Percentiles rank a stretch among this genome's conserved stretches.
phyloP scores from a whole-genome alignment of 495 filamentous ascomycete species.

The Penicillium silybi region DNA sequence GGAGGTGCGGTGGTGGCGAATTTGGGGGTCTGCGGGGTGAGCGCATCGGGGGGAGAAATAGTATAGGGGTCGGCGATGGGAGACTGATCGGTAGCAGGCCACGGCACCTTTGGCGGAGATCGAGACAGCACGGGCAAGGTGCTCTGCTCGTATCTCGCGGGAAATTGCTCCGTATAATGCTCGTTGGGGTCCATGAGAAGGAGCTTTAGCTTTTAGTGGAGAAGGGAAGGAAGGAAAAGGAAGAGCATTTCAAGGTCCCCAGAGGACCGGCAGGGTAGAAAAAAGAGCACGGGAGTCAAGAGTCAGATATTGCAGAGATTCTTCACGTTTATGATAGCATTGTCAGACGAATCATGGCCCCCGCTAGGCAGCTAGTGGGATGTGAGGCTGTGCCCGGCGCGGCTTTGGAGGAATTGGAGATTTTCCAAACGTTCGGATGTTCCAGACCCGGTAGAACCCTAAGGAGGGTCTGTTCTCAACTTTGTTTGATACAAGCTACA shows the following conservation, averaged over 20 bases:
- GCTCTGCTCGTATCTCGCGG: slow-evolving; percentile 20
- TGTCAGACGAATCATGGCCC: slow-evolving; percentile 7
- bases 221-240: slow-evolving; percentile 7
- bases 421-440: background rate
- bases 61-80: slow-evolving; percentile 14
- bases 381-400: slow-evolving; percentile 6
- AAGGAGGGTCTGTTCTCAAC: slow-evolving; percentile 6
- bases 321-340: slow-evolving; percentile 14
- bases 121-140: slow-evolving; percentile 26
- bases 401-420: background rate
- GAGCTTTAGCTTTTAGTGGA: background rate
- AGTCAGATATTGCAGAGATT: slow-evolving; percentile 1
- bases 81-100: slow-evolving; percentile 11
- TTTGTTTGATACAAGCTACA: slow-evolving; percentile 3
- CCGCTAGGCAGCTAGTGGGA: slow-evolving; percentile 15
- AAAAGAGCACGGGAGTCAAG: background rate
- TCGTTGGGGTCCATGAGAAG: slow-evolving; percentile 34
- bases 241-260: slow-evolving; percentile 25
- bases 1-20: background rate
- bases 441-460: background rate
- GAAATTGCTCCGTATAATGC: slow-evolving; percentile 11
- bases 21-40: background rate
- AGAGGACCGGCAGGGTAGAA: slow-evolving; percentile 15
- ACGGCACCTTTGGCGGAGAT: slow-evolving; percentile 14
- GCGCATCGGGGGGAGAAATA: background rate